Conservation (phyloP, 192 early-diverging fungal genomes). For the Rhizophagus prolifer region DNA sequence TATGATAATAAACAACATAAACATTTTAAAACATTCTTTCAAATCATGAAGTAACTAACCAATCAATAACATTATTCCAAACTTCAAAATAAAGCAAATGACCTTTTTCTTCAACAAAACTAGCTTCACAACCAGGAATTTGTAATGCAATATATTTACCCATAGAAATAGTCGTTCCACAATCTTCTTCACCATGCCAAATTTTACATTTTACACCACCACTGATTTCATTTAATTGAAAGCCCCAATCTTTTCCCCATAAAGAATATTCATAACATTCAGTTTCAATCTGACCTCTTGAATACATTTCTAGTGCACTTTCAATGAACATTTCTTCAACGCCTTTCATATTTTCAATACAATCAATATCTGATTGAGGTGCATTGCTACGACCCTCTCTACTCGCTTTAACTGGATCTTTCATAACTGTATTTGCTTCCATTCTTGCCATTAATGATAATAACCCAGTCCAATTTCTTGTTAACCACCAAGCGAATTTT, state of each 20-base stretch:
- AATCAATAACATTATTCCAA: constrained; percentile 32
- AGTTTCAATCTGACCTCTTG: constrained; percentile 22
- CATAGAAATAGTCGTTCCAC: constrained; percentile 18
- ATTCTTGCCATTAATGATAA: constrained; percentile 18
- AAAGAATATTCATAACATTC: constrained; percentile 24
- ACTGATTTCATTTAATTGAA: constrained; percentile 22
- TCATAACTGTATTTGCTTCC: constrained; percentile 6
- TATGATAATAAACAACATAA: too few relatives aligned
- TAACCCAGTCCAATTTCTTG: background rate
- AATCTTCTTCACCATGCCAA: constrained; percentile 30
- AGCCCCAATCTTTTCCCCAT: constrained; percentile 33
- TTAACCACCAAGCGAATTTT: constrained; percentile 31
- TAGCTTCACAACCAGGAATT: constrained; percentile 15
- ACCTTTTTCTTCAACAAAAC: constrained; percentile 22
- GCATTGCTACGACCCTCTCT: background rate
- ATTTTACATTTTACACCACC: constrained; percentile 19
- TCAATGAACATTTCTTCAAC: constrained; percentile 27
- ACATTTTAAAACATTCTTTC: too few relatives aligned
- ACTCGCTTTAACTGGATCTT: constrained; percentile 11
- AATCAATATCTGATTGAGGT: constrained; percentile 1
- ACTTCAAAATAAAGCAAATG: constrained; percentile 29
- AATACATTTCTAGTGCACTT: constrained; percentile 20
- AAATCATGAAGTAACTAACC: background rate
- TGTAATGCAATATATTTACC: constrained; percentile 29
- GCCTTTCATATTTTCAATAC: background rate